Conservation (phyloP, 768 basidiomycete genomes). For the Suillus spraguei region DNA sequence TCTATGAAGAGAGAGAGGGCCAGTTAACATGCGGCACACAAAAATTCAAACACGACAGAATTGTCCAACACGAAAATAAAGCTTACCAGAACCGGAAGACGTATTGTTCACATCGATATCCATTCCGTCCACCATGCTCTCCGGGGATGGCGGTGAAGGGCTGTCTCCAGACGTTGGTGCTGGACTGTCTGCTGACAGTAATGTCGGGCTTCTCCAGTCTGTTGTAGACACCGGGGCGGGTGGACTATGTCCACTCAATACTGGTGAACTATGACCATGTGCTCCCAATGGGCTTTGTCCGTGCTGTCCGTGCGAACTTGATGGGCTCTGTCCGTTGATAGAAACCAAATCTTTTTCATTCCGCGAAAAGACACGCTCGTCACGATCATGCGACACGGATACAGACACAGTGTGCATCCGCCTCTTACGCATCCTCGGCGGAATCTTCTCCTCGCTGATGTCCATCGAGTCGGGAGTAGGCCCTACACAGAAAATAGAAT, state of each 20-base stretch:
- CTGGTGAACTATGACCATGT: background rate
- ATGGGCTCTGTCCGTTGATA: background rate
- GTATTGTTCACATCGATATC: conserved; percentile 27
- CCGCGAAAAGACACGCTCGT: background rate
- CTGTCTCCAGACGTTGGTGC: conserved; percentile 4
- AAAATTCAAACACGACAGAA: background rate
- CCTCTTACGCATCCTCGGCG: conserved; percentile 64
- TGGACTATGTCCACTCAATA: conserved; percentile 5
- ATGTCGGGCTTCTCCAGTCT: conserved; percentile 28
- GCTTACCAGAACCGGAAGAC: conserved; percentile 28
- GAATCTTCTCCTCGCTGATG: conserved; percentile 43
- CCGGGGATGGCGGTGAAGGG: conserved; percentile 7
- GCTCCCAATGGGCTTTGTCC: background rate
- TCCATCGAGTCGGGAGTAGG: conserved; percentile 19
- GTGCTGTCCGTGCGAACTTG: background rate
- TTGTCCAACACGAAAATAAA: background rate
- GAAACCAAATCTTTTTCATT: background rate
- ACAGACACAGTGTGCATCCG: conserved; percentile 31
- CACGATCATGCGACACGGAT: background rate
- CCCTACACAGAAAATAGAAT: background rate
- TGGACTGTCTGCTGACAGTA: conserved; percentile 14
- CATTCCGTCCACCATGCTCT: conserved; percentile 14
- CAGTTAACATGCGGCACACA: background rate
- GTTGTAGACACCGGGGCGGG: conserved; percentile 19
- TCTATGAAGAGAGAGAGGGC: conserved; percentile 28